Evolutionary conservation across 139 green algal species (phyloP).

Genomic region (Coccomyxa sp.): DNA sequence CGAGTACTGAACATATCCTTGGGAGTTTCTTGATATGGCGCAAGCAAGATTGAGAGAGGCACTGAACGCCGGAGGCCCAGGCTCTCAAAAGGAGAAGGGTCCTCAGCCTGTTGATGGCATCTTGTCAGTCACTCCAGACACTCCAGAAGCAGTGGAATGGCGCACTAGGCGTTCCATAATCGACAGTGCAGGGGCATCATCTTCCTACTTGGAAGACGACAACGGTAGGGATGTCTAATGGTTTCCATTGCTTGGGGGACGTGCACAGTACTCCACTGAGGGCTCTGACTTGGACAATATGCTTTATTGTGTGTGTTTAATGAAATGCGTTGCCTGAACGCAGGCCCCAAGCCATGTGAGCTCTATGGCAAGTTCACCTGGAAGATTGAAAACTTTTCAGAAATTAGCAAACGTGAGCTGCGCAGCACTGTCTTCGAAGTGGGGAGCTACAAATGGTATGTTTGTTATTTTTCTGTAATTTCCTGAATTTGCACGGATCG

Average conservation of each 20-base stretch:
- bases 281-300: background rate
- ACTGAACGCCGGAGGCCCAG: constrained; percentile 43
- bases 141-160: constrained; percentile 69
- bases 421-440: constrained; percentile 90
- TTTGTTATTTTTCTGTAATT: background rate
- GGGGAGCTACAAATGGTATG: constrained; percentile 91
- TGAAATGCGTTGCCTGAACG: background rate
- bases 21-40: background rate
- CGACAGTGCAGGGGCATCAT: constrained; percentile 56
- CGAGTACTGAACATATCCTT: no score
- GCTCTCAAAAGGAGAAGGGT: constrained; percentile 58
- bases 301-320: background rate
- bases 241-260: background rate
- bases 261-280: background rate
- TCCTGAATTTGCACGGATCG: background rate
- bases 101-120: constrained; percentile 69
- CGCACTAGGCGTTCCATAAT: constrained; percentile 45
- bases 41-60: constrained; percentile 49
- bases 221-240: constrained; percentile 21
- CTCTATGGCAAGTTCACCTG: constrained; percentile 98
- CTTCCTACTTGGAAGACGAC: constrained; percentile 71
- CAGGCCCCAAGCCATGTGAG: constrained; percentile 61
- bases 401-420: constrained; percentile 92
- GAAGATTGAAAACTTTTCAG: constrained; percentile 93
- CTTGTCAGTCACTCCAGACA: constrained; percentile 74